Evolutionary conservation across 768 basidiomycete species (phyloP).

Genomic region (Coprinellus micaceus): DNA sequence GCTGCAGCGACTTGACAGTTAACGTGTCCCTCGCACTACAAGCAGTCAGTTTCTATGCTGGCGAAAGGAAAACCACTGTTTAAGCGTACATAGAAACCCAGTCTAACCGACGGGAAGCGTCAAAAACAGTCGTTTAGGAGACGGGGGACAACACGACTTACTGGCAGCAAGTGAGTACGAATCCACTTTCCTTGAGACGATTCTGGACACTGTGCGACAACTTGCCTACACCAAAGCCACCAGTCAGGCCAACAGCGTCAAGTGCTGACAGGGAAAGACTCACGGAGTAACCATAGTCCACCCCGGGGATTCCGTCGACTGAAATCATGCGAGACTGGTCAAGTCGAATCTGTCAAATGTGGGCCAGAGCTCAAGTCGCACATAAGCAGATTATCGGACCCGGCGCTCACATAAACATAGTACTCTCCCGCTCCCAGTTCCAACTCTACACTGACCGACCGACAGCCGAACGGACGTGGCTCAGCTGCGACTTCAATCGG

Average conservation of each 20-base stretch:
- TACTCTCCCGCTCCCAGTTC: slow-evolving; percentile 41
- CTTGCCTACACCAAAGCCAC: background rate
- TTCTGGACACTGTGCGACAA: background rate
- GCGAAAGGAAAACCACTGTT: background rate
- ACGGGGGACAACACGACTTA: background rate
- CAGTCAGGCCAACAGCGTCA: background rate
- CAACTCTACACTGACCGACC: slow-evolving; percentile 41
- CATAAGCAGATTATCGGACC: slow-evolving; percentile 16
- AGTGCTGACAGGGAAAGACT: background rate
- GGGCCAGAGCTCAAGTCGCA: background rate
- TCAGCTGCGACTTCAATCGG: slow-evolving; percentile 35
- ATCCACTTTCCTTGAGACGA: background rate
- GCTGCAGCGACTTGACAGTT: background rate
- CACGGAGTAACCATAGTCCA: background rate
- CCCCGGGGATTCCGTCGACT: background rate
- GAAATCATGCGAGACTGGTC: background rate
- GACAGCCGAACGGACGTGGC: slow-evolving; percentile 28
- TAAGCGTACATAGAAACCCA: background rate
- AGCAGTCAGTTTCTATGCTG: background rate
- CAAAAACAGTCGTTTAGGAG: background rate
- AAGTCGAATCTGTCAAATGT: background rate
- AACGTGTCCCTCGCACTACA: background rate
- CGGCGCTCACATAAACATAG: slow-evolving; percentile 37
- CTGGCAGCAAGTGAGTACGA: background rate
- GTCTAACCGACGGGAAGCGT: background rate